Conservation (phyloP, 805 yeast genomes). For the Kodamaea nitidulidarum region DNA sequence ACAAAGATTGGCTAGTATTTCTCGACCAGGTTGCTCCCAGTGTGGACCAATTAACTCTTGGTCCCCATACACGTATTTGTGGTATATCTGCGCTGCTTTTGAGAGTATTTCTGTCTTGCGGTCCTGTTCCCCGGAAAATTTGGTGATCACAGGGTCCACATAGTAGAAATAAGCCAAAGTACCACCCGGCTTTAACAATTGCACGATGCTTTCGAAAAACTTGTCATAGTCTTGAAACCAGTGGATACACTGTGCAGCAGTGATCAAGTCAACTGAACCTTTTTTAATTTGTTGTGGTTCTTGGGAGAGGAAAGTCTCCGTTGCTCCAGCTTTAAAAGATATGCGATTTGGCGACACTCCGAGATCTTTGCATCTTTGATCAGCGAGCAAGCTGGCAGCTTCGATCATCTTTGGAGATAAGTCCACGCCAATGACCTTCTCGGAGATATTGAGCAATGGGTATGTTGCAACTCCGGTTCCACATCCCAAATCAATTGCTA, state of each 20-base stretch:
- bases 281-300: constrained; percentile 13
- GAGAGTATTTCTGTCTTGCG: constrained; percentile 13
- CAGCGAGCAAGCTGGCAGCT: constrained; percentile 33
- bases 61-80: constrained; percentile 39
- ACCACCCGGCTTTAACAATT: constrained; percentile 39
- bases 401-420: constrained; percentile 45
- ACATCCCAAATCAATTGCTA: constrained; percentile 44
- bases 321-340: constrained; percentile 29
- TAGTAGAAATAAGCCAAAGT: constrained; percentile 41
- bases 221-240: constrained; percentile 37
- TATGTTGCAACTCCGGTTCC: constrained; percentile 52
- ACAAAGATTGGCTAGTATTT: constrained; percentile 43
- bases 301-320: constrained; percentile 20
- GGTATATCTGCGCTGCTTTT: constrained; percentile 27
- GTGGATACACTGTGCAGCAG: constrained; percentile 42
- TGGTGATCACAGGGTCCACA: constrained; percentile 36
- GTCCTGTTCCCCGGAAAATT: constrained; percentile 17
- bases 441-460: constrained; percentile 38
- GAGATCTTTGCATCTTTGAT: constrained; percentile 9
- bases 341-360: constrained; percentile 19
- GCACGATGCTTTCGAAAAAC: constrained; percentile 28
- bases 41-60: constrained; percentile 53
- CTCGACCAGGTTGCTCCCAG: constrained; percentile 87
- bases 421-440: constrained; percentile 44
- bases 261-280: constrained; percentile 31